Conservation (phyloP, 331 rosid genomes). For the Acacia concinna region DNA sequence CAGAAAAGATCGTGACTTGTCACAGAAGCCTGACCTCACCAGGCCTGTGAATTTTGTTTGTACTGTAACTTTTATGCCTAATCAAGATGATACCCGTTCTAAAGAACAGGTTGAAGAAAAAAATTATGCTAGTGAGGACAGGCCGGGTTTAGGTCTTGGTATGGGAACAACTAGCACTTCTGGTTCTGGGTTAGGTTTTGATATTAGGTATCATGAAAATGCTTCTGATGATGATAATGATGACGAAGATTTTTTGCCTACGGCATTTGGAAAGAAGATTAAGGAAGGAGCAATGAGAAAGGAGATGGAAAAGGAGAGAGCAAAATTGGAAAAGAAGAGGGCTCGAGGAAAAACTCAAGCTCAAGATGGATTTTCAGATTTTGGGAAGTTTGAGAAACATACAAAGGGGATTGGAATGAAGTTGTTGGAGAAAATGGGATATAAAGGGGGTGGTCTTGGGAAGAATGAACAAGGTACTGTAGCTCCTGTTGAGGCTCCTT, state of each 20-base stretch:
- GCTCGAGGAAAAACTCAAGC: slow-evolving; percentile 35
- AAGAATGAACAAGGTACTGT: slow-evolving; percentile 79
- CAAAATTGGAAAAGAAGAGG: slow-evolving; percentile 52
- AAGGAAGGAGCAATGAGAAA: slow-evolving; percentile 85
- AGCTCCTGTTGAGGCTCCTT: slow-evolving; percentile 71
- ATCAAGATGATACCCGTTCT: slow-evolving; percentile 56
- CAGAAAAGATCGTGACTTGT: slow-evolving; percentile 50
- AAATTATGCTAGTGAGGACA: slow-evolving; percentile 37
- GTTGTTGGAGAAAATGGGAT: slow-evolving; percentile 85
- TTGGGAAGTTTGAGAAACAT: slow-evolving; percentile 76
- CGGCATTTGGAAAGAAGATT: slow-evolving; percentile 81
- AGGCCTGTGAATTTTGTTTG: slow-evolving; percentile 87
- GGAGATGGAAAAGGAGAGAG: slow-evolving; percentile 56
- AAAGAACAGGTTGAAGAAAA: slow-evolving; percentile 40
- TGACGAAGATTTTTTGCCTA: slow-evolving; percentile 52
- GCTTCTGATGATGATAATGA: slow-evolving; percentile 36
- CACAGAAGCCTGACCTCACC: slow-evolving; percentile 55
- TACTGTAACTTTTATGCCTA: slow-evolving; percentile 71
- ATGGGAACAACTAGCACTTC: slow-evolving; percentile 45
- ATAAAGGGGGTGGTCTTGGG: slow-evolving; percentile 92
- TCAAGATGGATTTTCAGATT: slow-evolving; percentile 42
- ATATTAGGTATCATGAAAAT: slow-evolving; percentile 24
- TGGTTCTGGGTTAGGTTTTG: slow-evolving; percentile 53
- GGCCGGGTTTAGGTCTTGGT: slow-evolving; percentile 57
- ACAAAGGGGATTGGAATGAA: slow-evolving; percentile 81